Percentiles rank a stretch among this genome's conserved stretches.
phyloP scores from a whole-genome alignment of 305 asterid genomes.

The Plantago lanceolata region DNA sequence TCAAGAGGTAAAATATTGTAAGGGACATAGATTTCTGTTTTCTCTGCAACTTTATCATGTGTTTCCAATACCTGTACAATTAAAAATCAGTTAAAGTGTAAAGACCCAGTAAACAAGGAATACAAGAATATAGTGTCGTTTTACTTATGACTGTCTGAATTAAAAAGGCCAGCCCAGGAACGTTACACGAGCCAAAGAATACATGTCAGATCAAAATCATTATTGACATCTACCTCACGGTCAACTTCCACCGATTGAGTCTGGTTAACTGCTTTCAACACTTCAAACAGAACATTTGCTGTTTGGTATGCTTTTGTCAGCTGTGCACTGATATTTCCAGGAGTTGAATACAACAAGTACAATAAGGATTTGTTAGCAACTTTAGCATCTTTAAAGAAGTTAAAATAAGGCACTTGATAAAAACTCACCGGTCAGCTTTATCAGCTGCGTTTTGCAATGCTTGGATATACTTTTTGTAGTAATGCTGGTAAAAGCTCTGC shows the following conservation, averaged over 20 bases:
- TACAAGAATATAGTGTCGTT: constrained; percentile 8
- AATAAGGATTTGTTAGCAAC: constrained; percentile 17
- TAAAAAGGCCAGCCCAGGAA: constrained; percentile 8
- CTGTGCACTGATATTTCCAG: constrained; percentile 69
- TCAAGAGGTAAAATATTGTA: constrained; percentile 94
- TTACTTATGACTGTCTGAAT: constrained; percentile 19
- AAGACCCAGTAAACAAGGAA: constrained; percentile 18
- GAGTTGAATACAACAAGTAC: constrained; percentile 19
- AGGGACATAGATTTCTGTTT: constrained; percentile 93
- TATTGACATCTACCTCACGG: constrained; percentile 61
- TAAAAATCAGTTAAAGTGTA: constrained; percentile 15
- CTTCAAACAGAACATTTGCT: constrained; percentile 97
- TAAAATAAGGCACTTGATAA: constrained; percentile 11
- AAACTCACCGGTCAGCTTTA: constrained; percentile 89
- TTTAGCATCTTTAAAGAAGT: constrained; percentile 17
- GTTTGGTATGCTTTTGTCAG: constrained; percentile 98
- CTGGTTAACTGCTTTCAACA: constrained; percentile 94
- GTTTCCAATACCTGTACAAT: constrained; percentile 77
- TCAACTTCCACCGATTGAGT: constrained; percentile 96
- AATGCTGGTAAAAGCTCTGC: constrained; percentile 99
- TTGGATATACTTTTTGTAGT: constrained; percentile 92
- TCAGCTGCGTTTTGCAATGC: constrained; percentile 99
- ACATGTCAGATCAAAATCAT: constrained; percentile 8
- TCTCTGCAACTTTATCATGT: constrained; percentile 95
- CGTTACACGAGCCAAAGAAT: constrained; percentile 5